These are phyloP conservation scores for Ceriops tagal DNA, from an alignment of 345 rosid genomes.

Conservation along the genomic window DNA sequence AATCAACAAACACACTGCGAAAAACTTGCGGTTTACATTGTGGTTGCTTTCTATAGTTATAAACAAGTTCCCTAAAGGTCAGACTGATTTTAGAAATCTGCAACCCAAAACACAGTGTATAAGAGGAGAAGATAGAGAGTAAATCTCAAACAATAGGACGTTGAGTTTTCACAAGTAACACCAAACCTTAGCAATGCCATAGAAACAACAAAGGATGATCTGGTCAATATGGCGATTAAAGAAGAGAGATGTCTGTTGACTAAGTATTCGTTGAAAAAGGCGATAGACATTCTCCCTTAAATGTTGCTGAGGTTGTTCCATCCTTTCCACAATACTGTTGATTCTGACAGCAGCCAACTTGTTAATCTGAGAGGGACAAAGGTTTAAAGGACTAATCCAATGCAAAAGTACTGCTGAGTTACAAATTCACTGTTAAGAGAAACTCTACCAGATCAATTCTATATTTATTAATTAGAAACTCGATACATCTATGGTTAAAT, in stretches of 20 bases:
- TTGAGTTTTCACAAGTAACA: constrained; percentile 2
- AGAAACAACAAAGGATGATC: constrained; percentile 37
- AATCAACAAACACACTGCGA: constrained; percentile 76
- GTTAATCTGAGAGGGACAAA: constrained; percentile 22
- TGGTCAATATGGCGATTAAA: constrained; percentile 37
- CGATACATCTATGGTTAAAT: background rate
- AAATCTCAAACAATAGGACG: background rate
- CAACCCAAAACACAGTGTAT: constrained; percentile 15
- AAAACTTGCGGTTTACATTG: constrained; percentile 92
- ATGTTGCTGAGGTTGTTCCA: constrained; percentile 30
- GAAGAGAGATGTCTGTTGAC: constrained; percentile 29
- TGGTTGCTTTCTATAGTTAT: constrained; percentile 90
- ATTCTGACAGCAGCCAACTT: constrained; percentile 37
- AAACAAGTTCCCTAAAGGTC: constrained; percentile 77
- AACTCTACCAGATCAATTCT: background rate
- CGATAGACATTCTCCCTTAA: constrained; percentile 33
- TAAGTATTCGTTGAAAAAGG: constrained; percentile 31
- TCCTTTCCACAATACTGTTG: constrained; percentile 33
- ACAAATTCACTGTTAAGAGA: background rate
- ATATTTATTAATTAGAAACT: background rate
- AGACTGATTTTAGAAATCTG: constrained; percentile 84
- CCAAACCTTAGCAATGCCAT: constrained; percentile 37
- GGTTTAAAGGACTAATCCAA: constrained; percentile 6
- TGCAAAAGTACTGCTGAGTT: background rate
- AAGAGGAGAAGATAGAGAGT: constrained; percentile 6